Evolutionary conservation across 257 asterid species (phyloP), one percentile per base, ranked within the genome.

Genomic region (Capsicum rhomboideum): DNA sequence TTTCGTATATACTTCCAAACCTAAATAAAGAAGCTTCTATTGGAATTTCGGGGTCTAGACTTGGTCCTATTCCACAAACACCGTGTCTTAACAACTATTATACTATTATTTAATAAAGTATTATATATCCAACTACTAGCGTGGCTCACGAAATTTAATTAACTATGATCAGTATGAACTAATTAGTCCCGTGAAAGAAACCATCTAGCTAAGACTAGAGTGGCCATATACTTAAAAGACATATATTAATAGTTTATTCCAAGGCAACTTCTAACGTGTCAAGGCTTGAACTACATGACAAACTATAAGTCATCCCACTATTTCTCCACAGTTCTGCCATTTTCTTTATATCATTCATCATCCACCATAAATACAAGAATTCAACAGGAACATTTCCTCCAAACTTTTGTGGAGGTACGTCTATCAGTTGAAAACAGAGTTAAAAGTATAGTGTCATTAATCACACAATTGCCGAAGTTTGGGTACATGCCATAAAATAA

Each of bases 11-110:
- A 64, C 63, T 34, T 77, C 75, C 78, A 81, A 82, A 31, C 6
- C 13, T 49, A 68, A 20, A 82, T 13, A 75, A n/a, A 53, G 95
- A 90, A 91, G 89, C 91, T 93, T 90, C 93, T 71, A 67, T 63
- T 85, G 89, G 90, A 85, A 79, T 58, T 66, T 49, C 59, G n/a
- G 37, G 21, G 81, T 50, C 81, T 29, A 50, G 86, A 69, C 85
- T 46, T 12, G 3, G 87, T 86, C 89, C 18, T 44, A 82, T 46
- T 50, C 69, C 53, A 40, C 12, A 6, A 20, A 12, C 18, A n/a
- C 13, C 20, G 31, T 20, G 54, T 23, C 40, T 7, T 28, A 21
- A 20, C 6, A 16, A 8, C 61, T 28, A 26, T 46, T 4, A 26
- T 75, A 26, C 6, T 40, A 46, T 29, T 40, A 11, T 61, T 2